Evolutionary conservation across 441 rosid species (phyloP), one percentile per base, ranked within the genome.

Genomic region (Corymbia citriodora): DNA sequence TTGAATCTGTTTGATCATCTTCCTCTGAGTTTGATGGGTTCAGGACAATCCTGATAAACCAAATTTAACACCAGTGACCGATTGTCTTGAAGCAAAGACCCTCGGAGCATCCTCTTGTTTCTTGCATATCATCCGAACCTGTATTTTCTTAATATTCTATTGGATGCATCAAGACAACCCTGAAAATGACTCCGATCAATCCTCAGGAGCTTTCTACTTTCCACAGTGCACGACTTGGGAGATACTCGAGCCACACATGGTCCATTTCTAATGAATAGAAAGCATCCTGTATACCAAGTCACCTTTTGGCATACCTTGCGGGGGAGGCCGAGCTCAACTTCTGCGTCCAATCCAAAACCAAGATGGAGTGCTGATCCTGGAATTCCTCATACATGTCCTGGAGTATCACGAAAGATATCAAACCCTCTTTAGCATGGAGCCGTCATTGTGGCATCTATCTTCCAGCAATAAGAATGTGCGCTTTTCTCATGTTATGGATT

Each of bases 221-320:
- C 74, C 74, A n/a, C 3, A n/a, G 2, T 0, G 21, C 33, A 65
- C 21, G 15, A n/a, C 0, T 1, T 0, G 11, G 0, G 19, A 33
- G 40, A n/a, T n/a, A 17, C 36, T 14, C 23, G 63, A 23, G 6
- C 63, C 0, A 12, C 29, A 57, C 40, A 65, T n/a, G 74, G 21
- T n/a, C 36, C 40, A 65, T 65, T n/a, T 36, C 74, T 15, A n/a
- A n/a, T 15, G 74, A 65, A 15, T 65, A 1, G 74, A 65, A 40
- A 65, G 74, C 21, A n/a, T 65, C 74, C 31, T 65, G 9, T n/a
- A 31, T 65, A n/a, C 36, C 72, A n/a, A 65, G 14, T n/a, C 19
- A n/a, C 36, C 72, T n/a, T 65, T n/a, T 36, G 0, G 2, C 10
- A 5, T 19, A 65, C 72, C 19, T 65, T n/a, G 74, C 40, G 7